Evolutionary conservation across 441 rosid species (phyloP), one percentile per base, ranked within the genome.

Genomic region (Adansonia madagascariensis): DNA sequence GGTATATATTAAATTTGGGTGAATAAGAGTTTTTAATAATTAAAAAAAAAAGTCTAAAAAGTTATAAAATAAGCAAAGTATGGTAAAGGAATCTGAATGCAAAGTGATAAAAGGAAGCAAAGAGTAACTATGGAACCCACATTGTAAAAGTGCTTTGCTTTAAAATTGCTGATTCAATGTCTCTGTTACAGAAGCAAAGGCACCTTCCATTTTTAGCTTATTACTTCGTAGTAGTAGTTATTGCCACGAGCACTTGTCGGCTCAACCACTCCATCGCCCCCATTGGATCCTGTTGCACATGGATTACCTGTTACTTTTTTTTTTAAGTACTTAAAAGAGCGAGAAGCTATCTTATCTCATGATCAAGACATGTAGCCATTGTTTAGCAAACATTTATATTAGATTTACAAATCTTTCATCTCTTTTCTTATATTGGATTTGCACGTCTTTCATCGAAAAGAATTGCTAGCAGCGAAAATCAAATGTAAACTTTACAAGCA

Each of bases 91-190:
- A 41, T 41, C 44, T 41, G 44, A 41, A 4, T 41, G 44, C 41
- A 61, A 27, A 61, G 41, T 1, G 65, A 41, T 24, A 24, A 60
- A 60, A 41, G 41, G 8, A 17, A 17, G 1, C 61, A 56, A 56
- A 18, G 61, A 56, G 61, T 17, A 52, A 52, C 24, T 6, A 56
- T 65, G 53, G 71, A 31, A 27, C 47, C 74, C 61, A 71, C 61
- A n/a, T 50, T 27, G 44, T 27, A 15, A 3, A 46, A 64, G 12
- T 24, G 8, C 35, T 52, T n/a, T 50, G 20, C 24, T 50, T 70
- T 31, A 15, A 15, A 8, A 0, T 50, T 15, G 60, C 15, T 70
- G 24, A 50, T 27, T 14, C 35, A 70, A 52, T 70, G 74, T 70
- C 22, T 27, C 46, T 52, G 74, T 39, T 44, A 56, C 74, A 24